phyloP scores from a whole-genome alignment of 179 eudicot genomes.

The Beta corolliflora region DNA sequence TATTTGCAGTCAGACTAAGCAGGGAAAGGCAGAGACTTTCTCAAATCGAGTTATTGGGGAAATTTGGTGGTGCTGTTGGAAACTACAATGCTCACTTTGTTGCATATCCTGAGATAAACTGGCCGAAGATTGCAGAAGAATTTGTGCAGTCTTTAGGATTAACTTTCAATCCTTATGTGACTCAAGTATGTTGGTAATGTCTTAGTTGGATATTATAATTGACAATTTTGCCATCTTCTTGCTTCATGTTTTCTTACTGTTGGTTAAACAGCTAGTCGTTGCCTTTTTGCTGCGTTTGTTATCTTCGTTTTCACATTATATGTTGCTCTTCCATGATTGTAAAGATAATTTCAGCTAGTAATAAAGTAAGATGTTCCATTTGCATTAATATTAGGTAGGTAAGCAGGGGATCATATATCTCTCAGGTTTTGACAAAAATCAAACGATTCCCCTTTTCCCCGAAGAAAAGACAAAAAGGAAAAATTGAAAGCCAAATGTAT shows the following conservation, averaged over 20 bases:
- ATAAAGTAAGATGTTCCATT: neutral
- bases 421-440: neutral
- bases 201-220: conserved; percentile 3
- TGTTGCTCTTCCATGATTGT: neutral
- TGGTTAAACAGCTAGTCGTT: neutral
- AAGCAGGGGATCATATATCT: neutral
- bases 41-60: conserved; percentile 69
- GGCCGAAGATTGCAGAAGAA: conserved; percentile 82
- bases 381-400: neutral
- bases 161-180: conserved; percentile 88
- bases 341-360: neutral
- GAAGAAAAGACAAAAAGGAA: neutral
- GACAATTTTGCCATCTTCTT: neutral
- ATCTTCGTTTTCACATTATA: neutral
- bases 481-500: neutral
- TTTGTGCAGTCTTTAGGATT: conserved; percentile 88
- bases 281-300: neutral
- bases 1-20: conserved; percentile 72
- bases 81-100: conserved; percentile 91
- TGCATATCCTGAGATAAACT: conserved; percentile 81
- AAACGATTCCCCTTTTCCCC: neutral
- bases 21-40: conserved; percentile 61
- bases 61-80: conserved; percentile 97
- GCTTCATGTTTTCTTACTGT: neutral
- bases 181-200: conserved; percentile 55